Evolutionary conservation across 1,284 basidiomycete species (phyloP).

Genomic region (Sphaerobolus stellatus): DNA sequence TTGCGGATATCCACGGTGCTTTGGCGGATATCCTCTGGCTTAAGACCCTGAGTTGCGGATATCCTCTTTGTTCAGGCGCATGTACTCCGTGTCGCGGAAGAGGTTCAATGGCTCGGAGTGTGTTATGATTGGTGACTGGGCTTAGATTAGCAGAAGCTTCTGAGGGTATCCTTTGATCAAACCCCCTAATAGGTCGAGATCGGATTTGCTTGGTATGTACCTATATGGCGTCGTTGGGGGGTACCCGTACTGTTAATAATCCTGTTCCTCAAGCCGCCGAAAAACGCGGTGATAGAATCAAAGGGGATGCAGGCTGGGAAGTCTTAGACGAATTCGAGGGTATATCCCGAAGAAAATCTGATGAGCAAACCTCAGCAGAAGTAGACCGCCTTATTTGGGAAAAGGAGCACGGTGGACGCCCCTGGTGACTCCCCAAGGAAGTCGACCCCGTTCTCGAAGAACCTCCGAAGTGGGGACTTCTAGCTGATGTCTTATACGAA

Average conservation of each 20-base stretch:
- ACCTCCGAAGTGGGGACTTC: constrained; percentile 89
- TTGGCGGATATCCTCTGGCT: too few relatives aligned
- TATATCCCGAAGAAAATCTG: constrained; percentile 21
- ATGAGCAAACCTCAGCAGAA: background rate
- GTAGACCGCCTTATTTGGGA: constrained; percentile 1
- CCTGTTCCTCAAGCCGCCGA: constrained; percentile 29
- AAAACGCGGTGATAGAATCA: constrained; percentile 42
- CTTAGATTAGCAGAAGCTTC: too few relatives aligned
- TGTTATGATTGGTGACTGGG: too few relatives aligned
- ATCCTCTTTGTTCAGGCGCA: too few relatives aligned
- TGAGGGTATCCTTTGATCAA: too few relatives aligned
- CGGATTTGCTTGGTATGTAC: too few relatives aligned
- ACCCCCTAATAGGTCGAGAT: too few relatives aligned
- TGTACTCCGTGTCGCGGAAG: too few relatives aligned
- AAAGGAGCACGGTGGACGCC: constrained; percentile 15
- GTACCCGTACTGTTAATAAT: constrained; percentile 51
- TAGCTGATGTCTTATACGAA: constrained; percentile 86
- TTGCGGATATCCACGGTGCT: too few relatives aligned
- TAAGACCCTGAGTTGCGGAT: too few relatives aligned
- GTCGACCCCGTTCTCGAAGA: constrained; percentile 91
- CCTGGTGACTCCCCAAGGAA: constrained; percentile 70
- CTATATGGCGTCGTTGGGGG: too few relatives aligned
- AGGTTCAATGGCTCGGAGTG: too few relatives aligned
- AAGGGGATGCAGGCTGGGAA: constrained; percentile 69
- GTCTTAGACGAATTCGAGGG: constrained; percentile 64